phyloP scores from a whole-genome alignment of 331 rosid genomes.

The Rosa hybrid region DNA sequence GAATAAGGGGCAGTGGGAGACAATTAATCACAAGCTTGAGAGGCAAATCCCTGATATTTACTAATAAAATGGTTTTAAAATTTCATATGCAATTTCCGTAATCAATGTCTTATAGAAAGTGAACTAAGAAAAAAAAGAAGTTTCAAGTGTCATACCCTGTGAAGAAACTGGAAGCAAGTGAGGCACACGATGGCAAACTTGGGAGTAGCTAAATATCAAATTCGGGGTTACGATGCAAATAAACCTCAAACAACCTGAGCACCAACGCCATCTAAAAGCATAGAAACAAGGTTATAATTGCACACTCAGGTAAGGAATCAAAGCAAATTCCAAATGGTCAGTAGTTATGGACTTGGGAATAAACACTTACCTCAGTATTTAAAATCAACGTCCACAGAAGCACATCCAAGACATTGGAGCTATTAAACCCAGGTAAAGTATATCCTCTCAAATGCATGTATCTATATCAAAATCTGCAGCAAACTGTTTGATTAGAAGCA shows the following conservation, averaged over 20 bases:
- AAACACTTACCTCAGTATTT: constrained; percentile 27
- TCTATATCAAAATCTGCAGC: not conserved
- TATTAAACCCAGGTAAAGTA: not conserved
- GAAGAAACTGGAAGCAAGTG: constrained; percentile 5
- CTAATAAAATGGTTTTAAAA: not conserved
- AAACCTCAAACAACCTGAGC: constrained; percentile 14
- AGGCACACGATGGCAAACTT: constrained; percentile 4
- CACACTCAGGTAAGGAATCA: constrained; percentile 3
- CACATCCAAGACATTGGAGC: not conserved
- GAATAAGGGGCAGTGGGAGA: not conserved
- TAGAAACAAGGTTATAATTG: constrained; percentile 5
- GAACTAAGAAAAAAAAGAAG: not conserved
- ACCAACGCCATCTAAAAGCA: not conserved
- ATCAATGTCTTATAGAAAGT: not conserved
- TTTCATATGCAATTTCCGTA: not conserved
- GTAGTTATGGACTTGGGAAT: constrained; percentile 9
- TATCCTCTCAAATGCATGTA: not conserved
- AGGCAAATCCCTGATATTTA: not conserved
- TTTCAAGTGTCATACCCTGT: not conserved
- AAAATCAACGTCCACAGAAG: constrained; percentile 10
- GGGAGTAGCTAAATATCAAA: constrained; percentile 4
- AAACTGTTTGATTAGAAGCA: constrained; percentile 7
- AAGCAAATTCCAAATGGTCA: constrained; percentile 11
- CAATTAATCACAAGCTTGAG: not conserved
- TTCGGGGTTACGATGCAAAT: not conserved